Base-by-base conservation (phyloP, 345 rosid species). In the Pugionium dolabratum region DNA sequence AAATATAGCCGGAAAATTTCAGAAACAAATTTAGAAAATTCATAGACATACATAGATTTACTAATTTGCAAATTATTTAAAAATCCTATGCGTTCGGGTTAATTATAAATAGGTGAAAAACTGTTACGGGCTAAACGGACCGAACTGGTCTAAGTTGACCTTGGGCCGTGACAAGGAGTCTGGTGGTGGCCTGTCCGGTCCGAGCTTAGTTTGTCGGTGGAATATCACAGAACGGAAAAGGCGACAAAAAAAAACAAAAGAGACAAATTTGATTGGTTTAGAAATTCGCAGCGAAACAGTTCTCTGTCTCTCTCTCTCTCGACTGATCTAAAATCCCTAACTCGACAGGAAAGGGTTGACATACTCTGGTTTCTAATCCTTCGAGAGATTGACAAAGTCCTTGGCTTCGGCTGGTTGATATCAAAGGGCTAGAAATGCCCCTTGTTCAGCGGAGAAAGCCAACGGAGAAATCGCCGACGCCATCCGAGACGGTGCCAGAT, bases 401-500 rank as follows among this genome's bases (percentile, higher is more conserved):
- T n/a, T 61, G 37, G 45, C 61, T 70, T 44, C 26, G 6, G 11
- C 57, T 31, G 40, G 18, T 42, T 50, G 2, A 7, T 28, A 6
- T 29, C 11, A 54, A 40, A 36, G 47, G 64, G 4, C 58, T 18
- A 9, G 27, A 26, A 2, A 72, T 72, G 76, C 56, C 76, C 42
- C 71, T 72, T 18, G 25, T 66, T 41, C 71, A 65, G 2, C 76
- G 76, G 67, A 72, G 36, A 48, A 72, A 65, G 55, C 71, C 76
- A 10, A 11, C 75, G 62, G 63, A 54, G 63, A 37, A 71, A 54
- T 60, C 64, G 66, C 33, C 61, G 6, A 0, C 39, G 2, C 33
- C 59, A 27, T 4, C 75, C 1, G 70, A 63, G 35, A 52, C 40
- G n/a, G 48, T 10, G 2, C 10, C 30, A 4, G 72, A 52, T 0